Evolutionary conservation across 805 yeast species (phyloP).

Genomic region (Kazachstania martiniae): DNA sequence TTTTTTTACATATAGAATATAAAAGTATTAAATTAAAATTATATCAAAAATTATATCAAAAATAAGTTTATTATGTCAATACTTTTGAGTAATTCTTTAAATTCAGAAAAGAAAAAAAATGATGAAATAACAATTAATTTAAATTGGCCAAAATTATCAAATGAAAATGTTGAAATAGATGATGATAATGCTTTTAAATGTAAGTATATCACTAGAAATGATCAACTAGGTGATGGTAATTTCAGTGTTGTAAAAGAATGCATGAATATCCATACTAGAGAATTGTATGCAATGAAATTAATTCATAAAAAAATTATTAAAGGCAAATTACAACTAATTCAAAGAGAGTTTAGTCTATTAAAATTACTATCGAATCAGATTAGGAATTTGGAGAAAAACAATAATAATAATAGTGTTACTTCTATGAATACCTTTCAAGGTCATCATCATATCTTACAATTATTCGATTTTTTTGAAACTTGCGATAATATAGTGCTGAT

Average conservation of each 20-base stretch:
- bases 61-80: no score
- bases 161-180: no score
- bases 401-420: slow-evolving; percentile 5
- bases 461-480: slow-evolving; percentile 65
- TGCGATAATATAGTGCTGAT: slow-evolving; percentile 42
- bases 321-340: slow-evolving; percentile 32
- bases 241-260: slow-evolving; percentile 43
- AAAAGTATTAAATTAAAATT: no score
- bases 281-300: slow-evolving; percentile 38
- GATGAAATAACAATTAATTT: no score
- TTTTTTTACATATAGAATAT: no score
- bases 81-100: no score
- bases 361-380: slow-evolving; percentile 15
- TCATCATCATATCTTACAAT: slow-evolving; percentile 42
- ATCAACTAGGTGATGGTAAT: slow-evolving; percentile 36
- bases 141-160: no score
- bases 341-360: slow-evolving; percentile 51
- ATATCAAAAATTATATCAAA: no score
- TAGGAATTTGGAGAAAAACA: slow-evolving; percentile 28
- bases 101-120: no score
- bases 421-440: slow-evolving; percentile 21
- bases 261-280: slow-evolving; percentile 31
- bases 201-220: slow-evolving; percentile 21
- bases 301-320: slow-evolving; percentile 21
- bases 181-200: slow-evolving; percentile 15